Percentiles rank a stretch among this genome's conserved stretches.
Conservation (phyloP, 257 asterid species). For the Solanum bukasovii region DNA sequence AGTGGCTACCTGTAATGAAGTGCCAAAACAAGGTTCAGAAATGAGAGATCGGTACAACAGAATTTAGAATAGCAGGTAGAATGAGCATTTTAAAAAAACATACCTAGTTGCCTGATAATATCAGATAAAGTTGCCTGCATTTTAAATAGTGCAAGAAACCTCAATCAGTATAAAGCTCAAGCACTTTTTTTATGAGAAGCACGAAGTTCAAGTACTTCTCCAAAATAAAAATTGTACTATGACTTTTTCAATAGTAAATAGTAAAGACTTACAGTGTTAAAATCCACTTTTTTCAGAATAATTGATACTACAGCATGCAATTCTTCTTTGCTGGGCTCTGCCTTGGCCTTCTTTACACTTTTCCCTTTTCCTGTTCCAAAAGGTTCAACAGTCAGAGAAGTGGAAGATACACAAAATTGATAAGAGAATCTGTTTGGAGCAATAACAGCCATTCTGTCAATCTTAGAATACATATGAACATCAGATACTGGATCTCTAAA, state of each 20-base stretch:
- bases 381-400: background rate
- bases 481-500: background rate
- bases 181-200: background rate
- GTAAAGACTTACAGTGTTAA: slow-evolving; percentile 53
- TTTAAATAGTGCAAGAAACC: background rate
- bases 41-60: background rate
- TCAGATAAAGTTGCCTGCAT: slow-evolving; percentile 89
- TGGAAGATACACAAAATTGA: background rate
- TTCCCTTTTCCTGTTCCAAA: slow-evolving; percentile 32
- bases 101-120: slow-evolving; percentile 72
- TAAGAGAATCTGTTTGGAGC: background rate
- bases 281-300: slow-evolving; percentile 81
- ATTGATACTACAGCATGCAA: slow-evolving; percentile 42
- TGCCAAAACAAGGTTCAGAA: background rate
- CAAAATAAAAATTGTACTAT: background rate
- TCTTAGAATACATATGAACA: background rate
- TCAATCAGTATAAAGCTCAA: background rate
- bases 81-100: background rate
- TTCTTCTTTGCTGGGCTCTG: slow-evolving; percentile 61
- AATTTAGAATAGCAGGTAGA: background rate
- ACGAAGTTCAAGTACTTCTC: background rate
- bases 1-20: slow-evolving; percentile 32
- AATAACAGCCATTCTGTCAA: background rate
- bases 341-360: slow-evolving; percentile 26
- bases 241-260: background rate